Evolutionary conservation across 768 basidiomycete species (phyloP).

Genomic region (Kwoniella europaea): DNA sequence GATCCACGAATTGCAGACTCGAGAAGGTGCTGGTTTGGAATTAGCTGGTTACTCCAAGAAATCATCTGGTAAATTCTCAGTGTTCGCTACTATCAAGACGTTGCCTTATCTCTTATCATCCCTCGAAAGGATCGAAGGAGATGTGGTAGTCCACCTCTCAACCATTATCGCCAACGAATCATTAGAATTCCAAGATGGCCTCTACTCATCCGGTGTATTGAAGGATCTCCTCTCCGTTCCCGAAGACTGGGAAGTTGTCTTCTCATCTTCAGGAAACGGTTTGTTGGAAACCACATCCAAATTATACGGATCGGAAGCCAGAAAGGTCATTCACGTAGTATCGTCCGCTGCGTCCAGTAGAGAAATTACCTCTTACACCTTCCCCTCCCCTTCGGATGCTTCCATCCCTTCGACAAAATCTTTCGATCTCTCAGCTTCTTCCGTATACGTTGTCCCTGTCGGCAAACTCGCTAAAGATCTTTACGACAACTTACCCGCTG

Average conservation of each 20-base stretch:
- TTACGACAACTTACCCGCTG: conserved; percentile 19
- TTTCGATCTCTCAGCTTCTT: conserved; percentile 38
- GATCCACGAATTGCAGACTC: conserved; percentile 43
- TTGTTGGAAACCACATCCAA: conserved; percentile 75
- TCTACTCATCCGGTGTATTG: conserved; percentile 57
- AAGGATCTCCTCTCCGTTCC: conserved; percentile 42
- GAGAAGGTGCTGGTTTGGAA: conserved; percentile 50
- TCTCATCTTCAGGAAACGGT: conserved; percentile 79
- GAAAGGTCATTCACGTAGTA: conserved; percentile 81
- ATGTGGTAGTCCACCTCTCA: conserved; percentile 83
- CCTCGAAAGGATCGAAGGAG: conserved; percentile 71
- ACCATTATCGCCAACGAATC: conserved; percentile 68
- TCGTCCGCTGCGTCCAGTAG: conserved; percentile 81
- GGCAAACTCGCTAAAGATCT: conserved; percentile 26
- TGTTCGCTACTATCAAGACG: conserved; percentile 76
- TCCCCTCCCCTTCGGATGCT: conserved; percentile 59
- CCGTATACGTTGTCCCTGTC: conserved; percentile 44
- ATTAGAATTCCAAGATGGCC: conserved; percentile 75
- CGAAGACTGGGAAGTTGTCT: conserved; percentile 64
- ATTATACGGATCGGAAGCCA: conserved; percentile 67
- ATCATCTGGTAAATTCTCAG: conserved; percentile 52
- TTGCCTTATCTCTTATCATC: conserved; percentile 81
- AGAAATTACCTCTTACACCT: conserved; percentile 69
- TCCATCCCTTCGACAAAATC: conserved; percentile 60
- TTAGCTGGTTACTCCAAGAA: conserved; percentile 65